Evolutionary conservation across 2,329 filamentous ascomycete genomes (phyloP).

Genomic region (Diaporthe longicolla): DNA sequence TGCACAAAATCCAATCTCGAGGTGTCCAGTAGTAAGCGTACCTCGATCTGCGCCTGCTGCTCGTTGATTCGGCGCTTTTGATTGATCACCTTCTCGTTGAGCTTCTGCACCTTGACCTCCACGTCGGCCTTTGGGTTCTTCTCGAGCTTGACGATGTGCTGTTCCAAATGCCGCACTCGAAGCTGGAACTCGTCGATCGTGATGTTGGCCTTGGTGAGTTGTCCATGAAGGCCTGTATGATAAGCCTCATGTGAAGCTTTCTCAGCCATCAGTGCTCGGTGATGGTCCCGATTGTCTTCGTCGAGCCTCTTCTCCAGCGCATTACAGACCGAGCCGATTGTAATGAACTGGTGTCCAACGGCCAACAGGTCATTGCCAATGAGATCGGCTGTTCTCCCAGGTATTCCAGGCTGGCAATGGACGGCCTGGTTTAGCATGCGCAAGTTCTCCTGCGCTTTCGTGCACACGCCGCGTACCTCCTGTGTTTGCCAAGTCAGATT

Average conservation of each 20-base stretch:
- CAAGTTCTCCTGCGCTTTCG: slow-evolving; percentile 26
- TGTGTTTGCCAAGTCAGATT: slow-evolving; percentile 21
- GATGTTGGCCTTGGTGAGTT: slow-evolving; percentile 30
- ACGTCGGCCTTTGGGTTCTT: slow-evolving; percentile 37
- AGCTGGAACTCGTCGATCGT: slow-evolving; percentile 14
- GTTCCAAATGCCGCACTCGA: slow-evolving; percentile 8
- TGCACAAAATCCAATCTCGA: accelerated
- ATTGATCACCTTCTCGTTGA: slow-evolving; percentile 41
- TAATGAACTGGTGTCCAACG: slow-evolving; percentile 38
- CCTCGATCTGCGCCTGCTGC: slow-evolving; percentile 42
- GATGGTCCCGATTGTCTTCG: slow-evolving; percentile 1
- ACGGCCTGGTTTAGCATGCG: slow-evolving; percentile 36
- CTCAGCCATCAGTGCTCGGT: neutral
- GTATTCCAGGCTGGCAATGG: slow-evolving; percentile 37
- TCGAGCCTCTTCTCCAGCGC: slow-evolving; percentile 35
- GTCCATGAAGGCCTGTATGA: slow-evolving; percentile 29
- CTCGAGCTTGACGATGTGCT: slow-evolving; percentile 14
- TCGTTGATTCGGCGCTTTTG: slow-evolving; percentile 43
- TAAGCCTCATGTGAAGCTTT: slow-evolving; percentile 35
- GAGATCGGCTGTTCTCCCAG: slow-evolving; percentile 26
- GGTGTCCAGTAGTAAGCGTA: neutral
- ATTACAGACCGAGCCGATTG: slow-evolving; percentile 30
- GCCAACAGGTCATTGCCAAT: slow-evolving; percentile 37
- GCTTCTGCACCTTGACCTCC: slow-evolving; percentile 30
- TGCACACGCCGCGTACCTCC: slow-evolving; percentile 38